Evolutionary conservation across 306 rosid species (phyloP).

Genomic region (Boehmeria nivea): DNA sequence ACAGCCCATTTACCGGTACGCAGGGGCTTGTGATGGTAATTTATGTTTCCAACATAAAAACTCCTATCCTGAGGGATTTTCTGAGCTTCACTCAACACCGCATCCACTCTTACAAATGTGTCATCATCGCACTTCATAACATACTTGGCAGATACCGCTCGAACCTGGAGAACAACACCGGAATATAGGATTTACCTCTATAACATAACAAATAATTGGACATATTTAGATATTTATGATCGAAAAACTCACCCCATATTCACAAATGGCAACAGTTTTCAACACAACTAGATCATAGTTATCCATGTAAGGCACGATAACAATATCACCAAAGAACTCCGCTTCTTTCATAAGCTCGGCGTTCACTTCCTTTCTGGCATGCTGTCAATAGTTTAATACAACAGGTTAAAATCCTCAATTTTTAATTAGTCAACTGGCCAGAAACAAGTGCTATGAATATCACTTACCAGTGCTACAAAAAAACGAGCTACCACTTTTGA

Average conservation of each 20-base stretch:
- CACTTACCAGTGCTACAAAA: constrained; percentile 87
- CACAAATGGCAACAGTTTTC: constrained; percentile 96
- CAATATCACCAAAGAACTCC: constrained; percentile 83
- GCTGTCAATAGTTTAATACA: constrained; percentile 43
- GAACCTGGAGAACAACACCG: constrained; percentile 48
- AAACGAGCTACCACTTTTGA: constrained; percentile 80
- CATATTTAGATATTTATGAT: constrained; percentile 4
- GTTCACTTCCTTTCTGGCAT: constrained; percentile 63
- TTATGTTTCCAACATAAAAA: constrained; percentile 87
- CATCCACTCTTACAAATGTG: constrained; percentile 79
- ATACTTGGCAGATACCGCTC: constrained; percentile 53
- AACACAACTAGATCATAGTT: constrained; percentile 90
- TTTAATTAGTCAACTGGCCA: background rate
- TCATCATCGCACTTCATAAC: constrained; percentile 98
- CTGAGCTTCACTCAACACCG: constrained; percentile 44
- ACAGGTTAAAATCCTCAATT: constrained; percentile 19
- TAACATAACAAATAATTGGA: background rate
- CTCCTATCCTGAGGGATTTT: constrained; percentile 41
- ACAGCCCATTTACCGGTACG: constrained; percentile 98
- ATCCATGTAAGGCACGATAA: constrained; percentile 94
- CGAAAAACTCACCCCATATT: constrained; percentile 72
- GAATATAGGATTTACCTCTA: constrained; percentile 7
- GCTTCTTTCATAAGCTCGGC: constrained; percentile 82
- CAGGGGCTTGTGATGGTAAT: constrained; percentile 79
- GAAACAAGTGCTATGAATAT: constrained; percentile 2